A percentile compares a stretch with the other conserved stretches of the same genome.
phyloP scores from a whole-genome alignment of 306 rosid species.

The Arachis hypogaea region DNA sequence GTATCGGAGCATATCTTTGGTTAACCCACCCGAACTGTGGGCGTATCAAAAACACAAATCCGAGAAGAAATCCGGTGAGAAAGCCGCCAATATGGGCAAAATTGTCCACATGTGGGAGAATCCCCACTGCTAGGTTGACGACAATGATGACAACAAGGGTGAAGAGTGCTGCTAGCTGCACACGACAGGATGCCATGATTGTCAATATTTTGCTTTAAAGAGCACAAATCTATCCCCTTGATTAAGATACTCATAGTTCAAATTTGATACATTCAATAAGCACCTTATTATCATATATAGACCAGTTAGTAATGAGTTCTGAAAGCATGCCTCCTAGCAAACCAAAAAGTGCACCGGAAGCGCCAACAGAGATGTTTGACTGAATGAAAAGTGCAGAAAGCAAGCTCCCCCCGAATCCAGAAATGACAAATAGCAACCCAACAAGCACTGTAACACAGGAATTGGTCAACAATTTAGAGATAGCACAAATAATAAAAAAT shows the following conservation, averaged over 20 bases:
- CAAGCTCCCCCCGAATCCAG: slow-evolving; percentile 97
- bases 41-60: slow-evolving; percentile 93
- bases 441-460: slow-evolving; percentile 62
- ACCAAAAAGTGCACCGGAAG: slow-evolving; percentile 97
- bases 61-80: slow-evolving; percentile 83
- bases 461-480: slow-evolving; percentile 25
- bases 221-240: background rate
- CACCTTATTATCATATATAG: slow-evolving; percentile 86
- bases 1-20: slow-evolving; percentile 62
- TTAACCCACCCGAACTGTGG: slow-evolving; percentile 94
- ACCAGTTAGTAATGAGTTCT: slow-evolving; percentile 94
- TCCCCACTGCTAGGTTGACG: slow-evolving; percentile 88
- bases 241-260: background rate
- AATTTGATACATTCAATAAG: slow-evolving; percentile 27
- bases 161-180: slow-evolving; percentile 76
- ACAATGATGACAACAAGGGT: slow-evolving; percentile 78
- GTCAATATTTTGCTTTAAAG: slow-evolving; percentile 30
- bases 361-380: slow-evolving; percentile 92
- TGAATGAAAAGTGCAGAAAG: slow-evolving; percentile 84
- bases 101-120: slow-evolving; percentile 95
- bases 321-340: slow-evolving; percentile 97
- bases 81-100: slow-evolving; percentile 99
- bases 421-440: slow-evolving; percentile 76
- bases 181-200: slow-evolving; percentile 19
- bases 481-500: slow-evolving; percentile 13